These are phyloP conservation scores for Calonectria crousiana DNA, from an alignment of 2,329 filamentous ascomycete species.

Conservation along the genomic window DNA sequence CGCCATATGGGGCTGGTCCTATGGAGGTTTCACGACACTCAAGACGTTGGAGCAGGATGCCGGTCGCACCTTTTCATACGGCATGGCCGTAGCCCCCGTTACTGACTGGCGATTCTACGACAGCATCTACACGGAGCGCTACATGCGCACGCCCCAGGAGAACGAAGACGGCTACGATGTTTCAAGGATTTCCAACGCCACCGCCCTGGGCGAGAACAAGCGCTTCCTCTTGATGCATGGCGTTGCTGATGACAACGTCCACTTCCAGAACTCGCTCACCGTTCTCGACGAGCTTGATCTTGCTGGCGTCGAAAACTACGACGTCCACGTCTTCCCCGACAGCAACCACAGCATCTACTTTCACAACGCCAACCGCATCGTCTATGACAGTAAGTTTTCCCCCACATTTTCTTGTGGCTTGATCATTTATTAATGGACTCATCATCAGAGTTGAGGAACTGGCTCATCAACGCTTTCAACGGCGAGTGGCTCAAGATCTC, in stretches of 20 bases:
- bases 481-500: slow-evolving; percentile 84
- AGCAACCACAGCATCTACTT: slow-evolving; percentile 96
- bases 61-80: slow-evolving; percentile 91
- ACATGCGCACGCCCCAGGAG: slow-evolving; percentile 93
- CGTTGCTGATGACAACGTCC: slow-evolving; percentile 96
- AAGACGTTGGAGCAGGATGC: slow-evolving; percentile 95
- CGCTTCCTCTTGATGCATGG: slow-evolving; percentile 97
- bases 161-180: slow-evolving; percentile 83
- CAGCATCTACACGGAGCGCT: slow-evolving; percentile 93
- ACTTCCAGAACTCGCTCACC: slow-evolving; percentile 92
- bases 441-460: slow-evolving; percentile 78
- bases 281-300: slow-evolving; percentile 89
- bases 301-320: slow-evolving; percentile 88
- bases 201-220: slow-evolving; percentile 79
- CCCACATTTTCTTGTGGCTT: not conserved
- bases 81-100: slow-evolving; percentile 98
- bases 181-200: slow-evolving; percentile 79
- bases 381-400: slow-evolving; percentile 87
- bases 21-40: slow-evolving; percentile 93
- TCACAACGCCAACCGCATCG: slow-evolving; percentile 90
- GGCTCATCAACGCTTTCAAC: slow-evolving; percentile 98
- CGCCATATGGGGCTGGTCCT: slow-evolving; percentile 99
- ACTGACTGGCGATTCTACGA: slow-evolving; percentile 98
- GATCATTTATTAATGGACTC: not conserved
- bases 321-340: slow-evolving; percentile 96